Evolutionary conservation across 345 rosid genomes (phyloP).

Genomic region (Rubroshorea leprosula): DNA sequence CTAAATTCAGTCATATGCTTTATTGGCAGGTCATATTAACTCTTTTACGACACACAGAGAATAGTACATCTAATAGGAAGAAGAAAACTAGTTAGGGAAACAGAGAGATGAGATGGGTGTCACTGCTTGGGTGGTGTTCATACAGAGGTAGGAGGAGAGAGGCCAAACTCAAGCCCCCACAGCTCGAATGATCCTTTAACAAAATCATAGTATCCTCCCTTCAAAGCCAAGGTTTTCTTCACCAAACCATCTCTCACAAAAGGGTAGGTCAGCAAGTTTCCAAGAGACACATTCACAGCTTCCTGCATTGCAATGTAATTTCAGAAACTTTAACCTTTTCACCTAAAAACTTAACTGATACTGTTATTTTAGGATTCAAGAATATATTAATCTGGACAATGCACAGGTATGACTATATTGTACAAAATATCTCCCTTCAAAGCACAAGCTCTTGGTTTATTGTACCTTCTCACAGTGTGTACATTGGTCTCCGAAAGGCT

Average conservation of each 20-base stretch:
- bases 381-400: too few relatives aligned
- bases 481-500: conserved; percentile 44
- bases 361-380: too few relatives aligned
- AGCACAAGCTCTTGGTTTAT: background rate
- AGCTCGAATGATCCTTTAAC: conserved; percentile 82
- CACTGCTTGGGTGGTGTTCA: conserved; percentile 46
- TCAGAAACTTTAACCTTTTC: too few relatives aligned
- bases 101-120: conserved; percentile 14
- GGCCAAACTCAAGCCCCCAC: conserved; percentile 75
- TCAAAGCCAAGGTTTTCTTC: conserved; percentile 69
- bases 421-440: too few relatives aligned
- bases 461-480: conserved; percentile 73
- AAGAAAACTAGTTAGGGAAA: conserved; percentile 11
- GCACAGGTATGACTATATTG: too few relatives aligned
- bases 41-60: background rate
- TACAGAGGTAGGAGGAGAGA: conserved; percentile 72
- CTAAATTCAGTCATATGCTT: too few relatives aligned
- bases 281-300: conserved; percentile 93
- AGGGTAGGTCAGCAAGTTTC: conserved; percentile 78
- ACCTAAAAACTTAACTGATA: too few relatives aligned
- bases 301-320: conserved; percentile 45
- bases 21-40: background rate
- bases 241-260: conserved; percentile 89
- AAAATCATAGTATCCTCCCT: conserved; percentile 93
- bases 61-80: conserved; percentile 23